Conservation (phyloP, 441 rosid genomes). For the Mallotus japonicus region DNA sequence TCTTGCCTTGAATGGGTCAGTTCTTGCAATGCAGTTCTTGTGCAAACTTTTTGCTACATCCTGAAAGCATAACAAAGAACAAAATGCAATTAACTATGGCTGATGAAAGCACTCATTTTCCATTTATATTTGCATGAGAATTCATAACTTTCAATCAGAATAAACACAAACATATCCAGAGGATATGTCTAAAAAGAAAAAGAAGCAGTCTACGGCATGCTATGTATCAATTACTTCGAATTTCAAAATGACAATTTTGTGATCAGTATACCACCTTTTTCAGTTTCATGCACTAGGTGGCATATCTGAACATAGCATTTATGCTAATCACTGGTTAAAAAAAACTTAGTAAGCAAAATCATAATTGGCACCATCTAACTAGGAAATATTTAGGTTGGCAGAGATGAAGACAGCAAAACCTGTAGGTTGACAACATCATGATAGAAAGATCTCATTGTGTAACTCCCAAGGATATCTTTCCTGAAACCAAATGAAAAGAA, state of each 20-base stretch:
- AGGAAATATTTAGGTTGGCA: neutral
- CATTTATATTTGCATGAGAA: neutral
- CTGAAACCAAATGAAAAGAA: conserved; percentile 44
- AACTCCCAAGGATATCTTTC: conserved; percentile 66
- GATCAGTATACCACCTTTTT: too few species aligned
- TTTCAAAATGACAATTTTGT: neutral
- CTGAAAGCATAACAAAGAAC: conserved; percentile 38
- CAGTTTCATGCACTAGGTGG: conserved; percentile 5
- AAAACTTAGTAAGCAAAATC: neutral
- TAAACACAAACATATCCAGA: neutral
- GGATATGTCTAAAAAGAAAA: neutral
- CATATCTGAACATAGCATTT: neutral
- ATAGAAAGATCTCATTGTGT: conserved; percentile 75
- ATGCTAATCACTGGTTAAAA: neutral
- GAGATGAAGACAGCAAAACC: conserved; percentile 41
- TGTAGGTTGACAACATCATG: conserved; percentile 64
- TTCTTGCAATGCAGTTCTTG: conserved; percentile 50
- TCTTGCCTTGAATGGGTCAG: conserved; percentile 55
- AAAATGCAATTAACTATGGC: conserved; percentile 3
- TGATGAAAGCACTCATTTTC: neutral
- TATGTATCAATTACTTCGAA: neutral
- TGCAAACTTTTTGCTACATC: conserved; percentile 64
- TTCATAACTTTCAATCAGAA: neutral
- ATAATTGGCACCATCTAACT: conserved; percentile 13
- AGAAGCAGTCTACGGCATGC: neutral